Percentiles rank a stretch among this genome's conserved stretches.
phyloP scores from a whole-genome alignment of 2,329 filamentous ascomycete species.

The Colletotrichum plurivorum region DNA sequence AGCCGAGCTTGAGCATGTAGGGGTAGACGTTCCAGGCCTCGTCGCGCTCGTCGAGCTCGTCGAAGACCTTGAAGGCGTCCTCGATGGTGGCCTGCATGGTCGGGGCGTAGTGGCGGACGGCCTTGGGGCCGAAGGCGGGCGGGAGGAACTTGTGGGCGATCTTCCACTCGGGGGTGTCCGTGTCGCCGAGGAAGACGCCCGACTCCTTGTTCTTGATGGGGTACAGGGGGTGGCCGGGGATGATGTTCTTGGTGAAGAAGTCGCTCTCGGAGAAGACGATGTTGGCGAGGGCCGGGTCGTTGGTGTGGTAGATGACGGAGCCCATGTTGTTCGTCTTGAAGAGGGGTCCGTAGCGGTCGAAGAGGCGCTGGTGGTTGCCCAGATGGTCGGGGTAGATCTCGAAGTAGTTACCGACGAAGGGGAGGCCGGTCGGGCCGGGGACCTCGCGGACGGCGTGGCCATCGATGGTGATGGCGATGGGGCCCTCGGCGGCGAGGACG shows the following conservation, averaged over 20 bases:
- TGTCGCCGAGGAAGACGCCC: slow-evolving; percentile 64
- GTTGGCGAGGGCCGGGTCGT: slow-evolving; percentile 61
- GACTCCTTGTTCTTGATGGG: slow-evolving; percentile 58
- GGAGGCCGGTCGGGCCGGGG: slow-evolving; percentile 63
- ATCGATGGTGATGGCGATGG: slow-evolving; percentile 62
- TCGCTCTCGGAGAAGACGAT: slow-evolving; percentile 64
- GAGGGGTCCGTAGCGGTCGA: slow-evolving; percentile 66
- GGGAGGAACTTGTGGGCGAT: slow-evolving; percentile 74
- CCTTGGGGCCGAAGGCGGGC: slow-evolving; percentile 70
- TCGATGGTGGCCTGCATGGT: slow-evolving; percentile 70
- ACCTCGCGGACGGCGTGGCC: slow-evolving; percentile 63
- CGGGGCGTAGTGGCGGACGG: slow-evolving; percentile 72
- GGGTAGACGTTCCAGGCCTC: slow-evolving; percentile 65
- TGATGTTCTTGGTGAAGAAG: slow-evolving; percentile 68
- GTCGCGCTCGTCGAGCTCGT: slow-evolving; percentile 63
- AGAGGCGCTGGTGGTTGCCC: slow-evolving; percentile 69
- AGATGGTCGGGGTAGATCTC: slow-evolving; percentile 71
- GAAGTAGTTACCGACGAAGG: slow-evolving; percentile 67
- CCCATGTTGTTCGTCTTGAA: slow-evolving; percentile 68
- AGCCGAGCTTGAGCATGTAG: slow-evolving; percentile 65
- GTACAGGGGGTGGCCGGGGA: slow-evolving; percentile 62
- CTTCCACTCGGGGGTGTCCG: slow-evolving; percentile 64
- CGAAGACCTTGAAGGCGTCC: slow-evolving; percentile 63
- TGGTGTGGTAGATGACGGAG: slow-evolving; percentile 63
- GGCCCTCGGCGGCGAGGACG: slow-evolving; percentile 49